phyloP scores from a whole-genome alignment of 306 rosid species.

The Casuarina equisetifolia region DNA sequence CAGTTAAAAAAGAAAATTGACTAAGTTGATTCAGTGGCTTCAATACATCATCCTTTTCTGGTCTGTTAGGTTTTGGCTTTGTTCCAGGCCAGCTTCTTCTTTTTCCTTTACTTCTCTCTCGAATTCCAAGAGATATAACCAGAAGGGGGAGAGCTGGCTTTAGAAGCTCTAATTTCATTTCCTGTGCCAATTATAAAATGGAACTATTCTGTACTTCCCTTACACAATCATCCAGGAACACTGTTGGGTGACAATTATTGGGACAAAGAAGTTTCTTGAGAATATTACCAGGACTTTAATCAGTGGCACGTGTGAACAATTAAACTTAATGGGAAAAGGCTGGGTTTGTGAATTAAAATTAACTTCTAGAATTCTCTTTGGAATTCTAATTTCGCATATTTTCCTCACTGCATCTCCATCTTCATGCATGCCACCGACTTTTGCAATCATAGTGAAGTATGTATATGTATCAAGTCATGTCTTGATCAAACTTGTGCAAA shows the following conservation, averaged over 20 bases:
- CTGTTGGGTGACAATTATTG: neutral
- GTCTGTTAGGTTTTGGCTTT: neutral
- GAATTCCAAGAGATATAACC: neutral
- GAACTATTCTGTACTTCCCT: neutral
- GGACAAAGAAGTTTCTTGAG: neutral
- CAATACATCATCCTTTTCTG: neutral
- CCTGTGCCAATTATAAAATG: neutral
- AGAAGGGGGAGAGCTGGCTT: neutral
- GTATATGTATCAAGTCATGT: slow-evolving; percentile 1
- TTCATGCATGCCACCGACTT: slow-evolving; percentile 20
- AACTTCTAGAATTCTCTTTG: neutral
- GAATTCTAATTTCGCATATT: neutral
- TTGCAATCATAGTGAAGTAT: slow-evolving; percentile 1
- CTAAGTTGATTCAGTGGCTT: neutral
- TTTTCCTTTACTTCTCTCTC: neutral
- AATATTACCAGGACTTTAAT: neutral
- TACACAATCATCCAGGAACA: neutral
- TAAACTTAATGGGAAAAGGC: neutral
- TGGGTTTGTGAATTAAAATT: neutral
- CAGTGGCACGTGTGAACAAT: neutral
- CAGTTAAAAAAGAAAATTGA: neutral
- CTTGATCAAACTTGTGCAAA: slow-evolving; percentile 19
- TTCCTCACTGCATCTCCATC: slow-evolving; percentile 1
- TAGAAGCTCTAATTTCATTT: neutral
- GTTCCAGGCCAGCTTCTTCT: neutral